Base-by-base conservation (phyloP, 176 grass and related monocot genomes). In the Poa pratensis region DNA sequence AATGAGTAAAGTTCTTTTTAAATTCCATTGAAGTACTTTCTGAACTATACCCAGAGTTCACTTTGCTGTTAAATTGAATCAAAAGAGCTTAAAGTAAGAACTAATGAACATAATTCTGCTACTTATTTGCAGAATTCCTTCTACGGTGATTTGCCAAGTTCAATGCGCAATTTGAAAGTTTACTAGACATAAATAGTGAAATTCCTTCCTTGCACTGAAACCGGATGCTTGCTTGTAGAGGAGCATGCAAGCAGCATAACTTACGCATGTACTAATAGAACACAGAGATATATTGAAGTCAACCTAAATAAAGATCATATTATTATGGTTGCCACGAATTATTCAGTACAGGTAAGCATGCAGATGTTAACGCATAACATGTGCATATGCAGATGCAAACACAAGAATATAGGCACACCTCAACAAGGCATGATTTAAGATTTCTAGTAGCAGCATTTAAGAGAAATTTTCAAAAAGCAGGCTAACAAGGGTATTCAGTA, bases 311-410 rank as follows among this genome's bases (percentile, higher is more conserved):
- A 45, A 13, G 18, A 63, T 52, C 54, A 61, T 42, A 76, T 54
- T 51, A 34, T 20, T 77, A 52, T 51, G 28, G 60, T 60, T 73
- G 30, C 15, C 67, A 50, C 34, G 69, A 83, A 69, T 26, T 72
- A 83, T 73, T 73, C 34, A 72, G 35, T 16, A 73, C 39, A 24
- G 62, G 59, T 67, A 64, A 53, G 68, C 82, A 76, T 42, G 72
- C 28, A 40, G 14, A 53, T 69, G 43, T 50, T 66, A 17, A 66
- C 40, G 59, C 28, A 39, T 37, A 84, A 26, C 45, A 76, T 53
- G 72, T 27, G 71, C 71, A 62, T 39, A 34, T 19, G 55, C 40
- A 84, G 42, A 84, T 77, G 59, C 13, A 84, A 24, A 73, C 82
- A 53, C 27, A 65, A 24, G 27, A 50, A 66, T 43, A 76, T 75